phyloP scores from a whole-genome alignment of 2,329 filamentous ascomycete species.

The Scopulariopsis brevicaulis region DNA sequence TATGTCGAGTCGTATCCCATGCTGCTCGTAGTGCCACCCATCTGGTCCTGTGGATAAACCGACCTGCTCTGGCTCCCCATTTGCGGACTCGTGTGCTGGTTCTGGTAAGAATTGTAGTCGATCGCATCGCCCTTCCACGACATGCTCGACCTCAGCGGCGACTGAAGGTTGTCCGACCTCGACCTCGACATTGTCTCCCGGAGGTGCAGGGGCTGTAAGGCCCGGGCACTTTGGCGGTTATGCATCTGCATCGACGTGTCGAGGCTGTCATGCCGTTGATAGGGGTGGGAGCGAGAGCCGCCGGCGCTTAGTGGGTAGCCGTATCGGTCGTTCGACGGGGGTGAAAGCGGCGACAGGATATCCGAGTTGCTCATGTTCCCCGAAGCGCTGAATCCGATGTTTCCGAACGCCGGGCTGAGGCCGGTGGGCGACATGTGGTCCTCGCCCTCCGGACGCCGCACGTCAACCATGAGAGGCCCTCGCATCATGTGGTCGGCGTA shows the following conservation, averaged over 20 bases:
- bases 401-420: conserved; percentile 55
- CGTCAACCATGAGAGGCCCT: conserved; percentile 53
- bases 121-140: conserved; percentile 51
- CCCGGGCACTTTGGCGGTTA: conserved; percentile 31
- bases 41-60: conserved; percentile 37
- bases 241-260: conserved; percentile 32
- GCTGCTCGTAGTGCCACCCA: conserved; percentile 26
- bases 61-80: conserved; percentile 34
- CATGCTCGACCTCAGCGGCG: conserved; percentile 47
- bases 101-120: conserved; percentile 42
- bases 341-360: conserved; percentile 45
- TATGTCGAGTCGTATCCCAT: conserved; percentile 40
- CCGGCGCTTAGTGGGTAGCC: conserved; percentile 36
- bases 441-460: conserved; percentile 51
- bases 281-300: conserved; percentile 39
- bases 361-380: conserved; percentile 38
- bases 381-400: conserved; percentile 50
- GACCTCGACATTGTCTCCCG: conserved; percentile 45
- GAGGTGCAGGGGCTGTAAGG: conserved; percentile 46
- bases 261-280: conserved; percentile 34
- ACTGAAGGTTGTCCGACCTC: conserved; percentile 46
- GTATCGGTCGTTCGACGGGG: conserved; percentile 42
- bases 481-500: conserved; percentile 53
- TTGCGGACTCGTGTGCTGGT: conserved; percentile 26
- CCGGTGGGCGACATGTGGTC: conserved; percentile 57